These are phyloP conservation scores for Parsonsia alboflavescens DNA, from an alignment of 257 asterid species.

Conservation along the genomic window DNA sequence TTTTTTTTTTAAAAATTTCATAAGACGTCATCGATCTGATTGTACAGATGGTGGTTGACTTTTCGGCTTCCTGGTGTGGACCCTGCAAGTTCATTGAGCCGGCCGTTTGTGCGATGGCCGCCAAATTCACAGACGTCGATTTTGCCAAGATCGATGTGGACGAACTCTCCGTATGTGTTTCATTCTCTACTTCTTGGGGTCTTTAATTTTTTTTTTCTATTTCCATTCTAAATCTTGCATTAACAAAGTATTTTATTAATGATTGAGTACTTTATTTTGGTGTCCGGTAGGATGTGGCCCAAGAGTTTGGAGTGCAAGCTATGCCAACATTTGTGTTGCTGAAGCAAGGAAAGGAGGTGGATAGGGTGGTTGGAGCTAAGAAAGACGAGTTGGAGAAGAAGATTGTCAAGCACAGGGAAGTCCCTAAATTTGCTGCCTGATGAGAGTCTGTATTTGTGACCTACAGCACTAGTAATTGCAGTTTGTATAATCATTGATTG, in stretches of 20 bases:
- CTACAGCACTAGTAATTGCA: too few species aligned
- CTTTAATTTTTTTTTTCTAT: background rate
- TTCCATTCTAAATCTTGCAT: background rate
- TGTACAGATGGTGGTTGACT: constrained; percentile 77
- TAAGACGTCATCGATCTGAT: constrained; percentile 21
- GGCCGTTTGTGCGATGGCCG: constrained; percentile 44
- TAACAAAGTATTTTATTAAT: background rate
- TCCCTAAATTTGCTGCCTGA: constrained; percentile 88
- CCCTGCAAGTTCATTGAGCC: constrained; percentile 91
- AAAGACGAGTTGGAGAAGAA: constrained; percentile 74
- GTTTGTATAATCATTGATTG: too few species aligned
- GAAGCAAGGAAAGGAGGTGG: constrained; percentile 81
- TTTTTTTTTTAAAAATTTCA: background rate
- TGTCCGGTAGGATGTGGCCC: constrained; percentile 51
- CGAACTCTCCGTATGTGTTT: constrained; percentile 53
- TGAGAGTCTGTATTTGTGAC: background rate
- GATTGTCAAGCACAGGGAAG: constrained; percentile 65
- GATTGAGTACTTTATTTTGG: background rate
- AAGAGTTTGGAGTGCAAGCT: constrained; percentile 62
- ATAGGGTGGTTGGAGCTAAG: constrained; percentile 60
- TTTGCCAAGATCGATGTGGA: constrained; percentile 85
- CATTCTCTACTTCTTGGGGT: background rate
- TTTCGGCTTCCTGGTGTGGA: constrained; percentile 88
- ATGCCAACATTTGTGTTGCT: constrained; percentile 86
- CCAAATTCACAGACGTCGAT: constrained; percentile 58